phyloP scores from a whole-genome alignment of 208 protist species.

The Strigomonas culicis region DNA sequence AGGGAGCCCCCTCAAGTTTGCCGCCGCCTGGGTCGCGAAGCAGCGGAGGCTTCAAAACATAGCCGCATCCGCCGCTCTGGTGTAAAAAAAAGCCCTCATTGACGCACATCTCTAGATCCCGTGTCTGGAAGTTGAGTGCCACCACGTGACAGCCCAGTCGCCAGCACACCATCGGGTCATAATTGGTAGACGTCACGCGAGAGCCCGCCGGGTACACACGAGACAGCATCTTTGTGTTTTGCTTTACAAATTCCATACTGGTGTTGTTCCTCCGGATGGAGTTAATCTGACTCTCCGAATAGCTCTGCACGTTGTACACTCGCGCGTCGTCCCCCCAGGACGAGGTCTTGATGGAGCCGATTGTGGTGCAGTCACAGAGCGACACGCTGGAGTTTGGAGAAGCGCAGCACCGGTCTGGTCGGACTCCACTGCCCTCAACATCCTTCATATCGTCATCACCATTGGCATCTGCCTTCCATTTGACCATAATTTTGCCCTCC shows the following conservation, averaged over 20 bases:
- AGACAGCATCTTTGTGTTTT: conserved; percentile 69
- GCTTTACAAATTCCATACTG: conserved; percentile 25
- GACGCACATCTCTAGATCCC: conserved; percentile 28
- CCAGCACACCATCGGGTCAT: conserved; percentile 70
- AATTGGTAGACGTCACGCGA: conserved; percentile 86
- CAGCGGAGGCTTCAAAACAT: conserved; percentile 83
- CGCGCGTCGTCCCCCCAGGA: conserved; percentile 34
- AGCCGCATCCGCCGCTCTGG: conserved; percentile 89
- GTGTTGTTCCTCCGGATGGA: conserved; percentile 15
- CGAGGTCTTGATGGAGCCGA: conserved; percentile 33
- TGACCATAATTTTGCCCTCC: conserved; percentile 34
- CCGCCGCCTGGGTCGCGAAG: conserved; percentile 14
- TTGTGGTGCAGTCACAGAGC: conserved; percentile 37
- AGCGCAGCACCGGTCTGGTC: conserved; percentile 12
- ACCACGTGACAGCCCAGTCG: conserved; percentile 69
- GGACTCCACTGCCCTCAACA: conserved; percentile 31
- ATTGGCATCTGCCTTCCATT: conserved; percentile 46
- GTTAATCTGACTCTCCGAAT: conserved; percentile 32
- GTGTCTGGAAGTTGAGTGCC: conserved; percentile 87
- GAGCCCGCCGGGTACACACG: conserved; percentile 90
- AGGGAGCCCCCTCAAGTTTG: conserved; percentile 3
- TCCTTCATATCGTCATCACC: conserved; percentile 39
- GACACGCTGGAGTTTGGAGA: conserved; percentile 10
- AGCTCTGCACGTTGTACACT: conserved; percentile 55
- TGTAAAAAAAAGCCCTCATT: conserved; percentile 74